Evolutionary conservation across 164 flowering plant species (phyloP), one percentile per base, ranked within the genome.

Genomic region (Nymphaea colorata): DNA sequence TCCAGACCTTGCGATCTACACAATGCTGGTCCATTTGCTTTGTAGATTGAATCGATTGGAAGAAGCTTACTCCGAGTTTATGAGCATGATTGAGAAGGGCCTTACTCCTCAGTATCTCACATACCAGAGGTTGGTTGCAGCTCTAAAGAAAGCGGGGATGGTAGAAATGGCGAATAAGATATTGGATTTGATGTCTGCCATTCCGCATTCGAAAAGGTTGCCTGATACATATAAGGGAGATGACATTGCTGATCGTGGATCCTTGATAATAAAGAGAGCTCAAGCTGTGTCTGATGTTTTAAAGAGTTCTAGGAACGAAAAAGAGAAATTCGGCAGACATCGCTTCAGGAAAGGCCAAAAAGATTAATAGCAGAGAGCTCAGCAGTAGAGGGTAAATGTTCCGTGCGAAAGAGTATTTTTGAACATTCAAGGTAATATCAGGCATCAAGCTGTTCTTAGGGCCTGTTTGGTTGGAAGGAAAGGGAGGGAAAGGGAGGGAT

Each of bases 1-100:
- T 75, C 70, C 82, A 68, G 96, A 90, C 76, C 79, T 83, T 57
- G 86, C 84, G 55, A 72, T 86, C 11, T 73, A 91, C 76, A 83
- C 91, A 63, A 89, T 90, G 96, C 68, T 93, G 73, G 70, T 87
- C 44, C 91, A 90, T 81, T 80, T 93, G 77, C 82, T 88, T 4
- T 81, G 85, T 71, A 89, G 79, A 73, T 70, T 86, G 84, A 79
- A 69, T 61, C 82, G 79, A 68, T 70, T 80, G 53, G 87, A 86
- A 66, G 89, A 87, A 65, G 96, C 96, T 43, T 79, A 71, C 66
- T 5, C 18, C 57, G 88, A 82, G 74, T 85, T 90, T 70, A 81
- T 84, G 77, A 85, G 82, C 68, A 81, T 89, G 96, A 77, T 90
- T 57, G 72, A 82, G 42, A 82, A 86, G 70, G 98, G 98, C 36